A percentile compares a stretch with the other conserved stretches of the same genome.
phyloP scores from a whole-genome alignment of 1,139 yeast species.

The Yamadazyma friedrichii region DNA sequence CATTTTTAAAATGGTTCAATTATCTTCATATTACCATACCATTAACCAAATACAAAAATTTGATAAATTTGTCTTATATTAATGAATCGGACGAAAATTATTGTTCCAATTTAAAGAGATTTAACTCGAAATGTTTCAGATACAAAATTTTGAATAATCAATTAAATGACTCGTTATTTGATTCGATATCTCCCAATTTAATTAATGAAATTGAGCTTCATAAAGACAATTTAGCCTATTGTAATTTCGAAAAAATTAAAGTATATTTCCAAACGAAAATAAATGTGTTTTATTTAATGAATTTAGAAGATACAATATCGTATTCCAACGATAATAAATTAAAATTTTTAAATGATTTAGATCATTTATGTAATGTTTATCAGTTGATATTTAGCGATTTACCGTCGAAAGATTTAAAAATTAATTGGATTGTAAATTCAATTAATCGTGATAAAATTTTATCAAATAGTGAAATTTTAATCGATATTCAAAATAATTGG shows the following conservation, averaged over 20 bases:
- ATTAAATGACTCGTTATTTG: conserved; percentile 10
- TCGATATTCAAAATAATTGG: conserved; percentile 15
- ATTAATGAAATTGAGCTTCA: conserved; percentile 4
- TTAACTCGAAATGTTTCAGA: conserved; percentile 6
- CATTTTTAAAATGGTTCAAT: conserved; percentile 15
- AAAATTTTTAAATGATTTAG: conserved; percentile 15
- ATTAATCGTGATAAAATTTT: conserved; percentile 10
- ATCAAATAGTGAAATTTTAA: conserved; percentile 8
- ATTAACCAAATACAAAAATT: conserved; percentile 8
- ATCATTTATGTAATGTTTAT: conserved; percentile 15
- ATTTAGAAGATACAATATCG: conserved; percentile 14
- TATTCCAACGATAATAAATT: conserved; percentile 9
- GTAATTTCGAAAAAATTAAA: conserved; percentile 18
- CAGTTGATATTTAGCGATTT: conserved; percentile 14
- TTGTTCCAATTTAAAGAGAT: conserved; percentile 6
- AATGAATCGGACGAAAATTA: conserved; percentile 12
- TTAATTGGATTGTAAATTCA: conserved; percentile 19
- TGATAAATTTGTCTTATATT: conserved; percentile 12
- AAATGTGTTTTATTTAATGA: conserved; percentile 16
- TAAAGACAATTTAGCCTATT: conserved; percentile 7
- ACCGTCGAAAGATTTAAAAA: conserved; percentile 14
- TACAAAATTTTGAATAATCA: conserved; percentile 4
- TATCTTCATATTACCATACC: conserved; percentile 11
- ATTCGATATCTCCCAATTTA: conserved; percentile 9
- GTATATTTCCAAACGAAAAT: conserved; percentile 14